Evolutionary conservation across 352 stramenopile genomes (phyloP).

Genomic region (Pythium chondricola): DNA sequence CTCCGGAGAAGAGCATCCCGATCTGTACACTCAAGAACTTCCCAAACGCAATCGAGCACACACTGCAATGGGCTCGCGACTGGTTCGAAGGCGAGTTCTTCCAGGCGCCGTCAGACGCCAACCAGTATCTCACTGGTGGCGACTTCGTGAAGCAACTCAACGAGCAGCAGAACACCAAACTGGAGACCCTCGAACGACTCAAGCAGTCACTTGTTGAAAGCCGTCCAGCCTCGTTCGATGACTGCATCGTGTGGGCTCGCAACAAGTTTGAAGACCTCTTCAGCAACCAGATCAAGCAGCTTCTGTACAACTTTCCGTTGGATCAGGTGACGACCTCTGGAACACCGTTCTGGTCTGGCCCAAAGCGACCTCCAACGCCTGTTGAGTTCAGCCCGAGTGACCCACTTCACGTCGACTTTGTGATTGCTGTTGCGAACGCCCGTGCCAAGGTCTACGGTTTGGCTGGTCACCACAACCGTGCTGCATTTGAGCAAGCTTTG

Average conservation of each 20-base stretch:
- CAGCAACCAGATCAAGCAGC: conserved; percentile 96
- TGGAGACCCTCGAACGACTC: conserved; percentile 93
- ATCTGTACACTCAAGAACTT: conserved; percentile 99
- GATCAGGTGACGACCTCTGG: conserved; percentile 96
- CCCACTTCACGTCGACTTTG: conserved; percentile 93
- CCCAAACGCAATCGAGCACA: conserved; percentile 99
- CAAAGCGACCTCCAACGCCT: conserved; percentile 94
- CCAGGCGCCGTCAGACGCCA: conserved; percentile 95
- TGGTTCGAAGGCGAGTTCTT: conserved; percentile 99
- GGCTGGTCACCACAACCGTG: conserved; percentile 47
- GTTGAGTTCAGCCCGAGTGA: conserved; percentile 91
- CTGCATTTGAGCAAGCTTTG: conserved; percentile 68
- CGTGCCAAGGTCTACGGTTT: conserved; percentile 95
- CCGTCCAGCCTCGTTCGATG: conserved; percentile 90
- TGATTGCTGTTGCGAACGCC: conserved; percentile 93
- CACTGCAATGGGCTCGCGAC: conserved; percentile 97
- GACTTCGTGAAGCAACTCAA: conserved; percentile 92
- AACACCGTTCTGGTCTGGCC: conserved; percentile 98
- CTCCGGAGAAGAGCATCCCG: conserved; percentile 98
- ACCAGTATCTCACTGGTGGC: conserved; percentile 84
- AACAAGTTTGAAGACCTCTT: conserved; percentile 98
- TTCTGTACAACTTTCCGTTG: conserved; percentile 98
- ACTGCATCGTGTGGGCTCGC: conserved; percentile 97
- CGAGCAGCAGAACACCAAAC: conserved; percentile 96
- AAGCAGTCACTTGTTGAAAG: conserved; percentile 91